Base-by-base conservation (phyloP, 164 flowering plant genomes). In the Platanus orientalis region DNA sequence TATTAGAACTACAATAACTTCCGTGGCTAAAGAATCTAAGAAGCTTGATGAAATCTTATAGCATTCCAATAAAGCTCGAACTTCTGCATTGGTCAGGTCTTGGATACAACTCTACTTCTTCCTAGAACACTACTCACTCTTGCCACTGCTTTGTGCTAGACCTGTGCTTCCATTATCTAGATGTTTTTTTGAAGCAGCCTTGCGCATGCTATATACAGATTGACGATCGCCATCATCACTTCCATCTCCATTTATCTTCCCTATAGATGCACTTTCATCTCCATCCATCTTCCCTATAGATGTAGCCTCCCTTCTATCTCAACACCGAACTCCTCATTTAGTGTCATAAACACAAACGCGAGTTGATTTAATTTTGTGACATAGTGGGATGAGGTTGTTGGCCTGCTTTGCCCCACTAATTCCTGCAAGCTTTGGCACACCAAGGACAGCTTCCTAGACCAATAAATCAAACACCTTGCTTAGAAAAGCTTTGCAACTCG, bases 181-280 rank as follows among this genome's bases (percentile, higher is more conserved):
- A 92, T 92, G 58, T n/a, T 81, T 83, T 77, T 94, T 92, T 2
- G 97, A 89, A 58, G 89, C 90, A 69, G 96, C 97, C 69, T 94
- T 94, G 77, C 97, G 92, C 97, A 92, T 94, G 58, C 91, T 97
- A 70, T 94, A 94, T 1, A 91, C 94, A 94, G 85, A 20, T 89
- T 96, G 28, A 97, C 93, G 67, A 94, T 64, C 5, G 97, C 99
- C 10, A 96, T 91, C 92, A 92, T 55, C 21, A 97, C 97, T 76
- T 94, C 99, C 99, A 91, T 92, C 66, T 91, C 99, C 30, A 92
- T 94, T 50, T n/a, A n/a, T n/a, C n/a, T n/a, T n/a, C n/a, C n/a
- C n/a, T n/a, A n/a, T n/a, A n/a, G n/a, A n/a, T n/a, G n/a, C n/a
- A n/a, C n/a, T n/a, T n/a, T n/a, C n/a, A n/a, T n/a, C n/a, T n/a